phyloP scores from a whole-genome alignment of 129 eudicot species.

The Apium graveolens region DNA sequence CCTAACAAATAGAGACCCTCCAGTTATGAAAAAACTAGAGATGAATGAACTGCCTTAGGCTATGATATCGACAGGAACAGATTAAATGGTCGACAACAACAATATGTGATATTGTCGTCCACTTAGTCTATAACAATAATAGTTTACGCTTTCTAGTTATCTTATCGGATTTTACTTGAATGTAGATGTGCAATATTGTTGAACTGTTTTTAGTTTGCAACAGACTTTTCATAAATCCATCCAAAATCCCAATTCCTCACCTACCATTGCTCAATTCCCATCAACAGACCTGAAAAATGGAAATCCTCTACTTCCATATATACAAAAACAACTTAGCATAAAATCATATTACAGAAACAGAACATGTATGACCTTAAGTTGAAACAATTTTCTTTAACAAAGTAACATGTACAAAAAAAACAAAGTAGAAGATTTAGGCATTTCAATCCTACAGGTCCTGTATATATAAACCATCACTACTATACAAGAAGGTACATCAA shows the following conservation, averaged over 20 bases:
- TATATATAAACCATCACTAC: not conserved
- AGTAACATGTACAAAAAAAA: not conserved
- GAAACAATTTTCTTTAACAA: not conserved
- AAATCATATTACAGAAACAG: not conserved
- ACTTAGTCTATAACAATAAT: not conserved
- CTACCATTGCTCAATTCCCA: not conserved
- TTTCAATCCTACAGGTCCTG: not conserved
- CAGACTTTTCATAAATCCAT: not conserved
- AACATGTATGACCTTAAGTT: not conserved
- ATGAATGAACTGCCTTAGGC: not conserved
- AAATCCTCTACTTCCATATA: too few relatives aligned
- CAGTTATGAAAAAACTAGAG: too few relatives aligned
- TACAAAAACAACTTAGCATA: too few relatives aligned
- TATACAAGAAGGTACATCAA: not conserved
- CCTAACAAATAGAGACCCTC: not conserved
- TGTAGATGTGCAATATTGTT: too few relatives aligned
- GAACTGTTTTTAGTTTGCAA: not conserved
- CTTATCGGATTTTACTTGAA: not conserved
- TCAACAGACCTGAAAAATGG: not conserved
- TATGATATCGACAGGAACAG: not conserved
- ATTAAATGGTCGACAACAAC: not conserved
- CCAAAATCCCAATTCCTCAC: not conserved
- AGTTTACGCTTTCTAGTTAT: not conserved
- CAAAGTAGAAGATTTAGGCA: not conserved
- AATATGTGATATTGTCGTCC: not conserved